phyloP scores from a whole-genome alignment of 352 stramenopile genomes.

The Phytophthora citrophthora region DNA sequence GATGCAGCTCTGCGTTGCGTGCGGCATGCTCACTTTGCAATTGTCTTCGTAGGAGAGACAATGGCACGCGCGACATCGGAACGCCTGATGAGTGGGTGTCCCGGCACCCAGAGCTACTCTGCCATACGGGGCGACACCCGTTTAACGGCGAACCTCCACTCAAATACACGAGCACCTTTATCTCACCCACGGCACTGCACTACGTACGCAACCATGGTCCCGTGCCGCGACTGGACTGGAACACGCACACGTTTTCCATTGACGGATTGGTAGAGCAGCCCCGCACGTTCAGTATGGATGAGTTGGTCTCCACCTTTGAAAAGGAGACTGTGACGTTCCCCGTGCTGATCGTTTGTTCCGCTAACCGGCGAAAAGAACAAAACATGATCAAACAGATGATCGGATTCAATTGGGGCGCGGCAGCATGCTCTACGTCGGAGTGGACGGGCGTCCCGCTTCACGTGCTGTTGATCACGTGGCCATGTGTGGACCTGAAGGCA shows the following conservation, averaged over 20 bases:
- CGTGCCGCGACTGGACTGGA: constrained; percentile 82
- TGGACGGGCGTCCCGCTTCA: constrained; percentile 91
- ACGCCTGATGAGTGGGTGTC: constrained; percentile 91
- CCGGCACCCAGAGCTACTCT: constrained; percentile 87
- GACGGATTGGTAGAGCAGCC: constrained; percentile 58
- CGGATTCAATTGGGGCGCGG: constrained; percentile 93
- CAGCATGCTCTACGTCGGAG: constrained; percentile 86
- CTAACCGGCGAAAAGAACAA: constrained; percentile 94
- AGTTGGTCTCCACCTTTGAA: constrained; percentile 35
- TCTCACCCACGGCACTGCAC: constrained; percentile 91
- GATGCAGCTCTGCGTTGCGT: neutral
- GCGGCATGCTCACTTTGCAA: constrained; percentile 9
- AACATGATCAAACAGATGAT: constrained; percentile 96
- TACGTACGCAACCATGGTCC: constrained; percentile 95
- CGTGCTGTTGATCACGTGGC: constrained; percentile 87
- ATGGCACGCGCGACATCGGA: constrained; percentile 37
- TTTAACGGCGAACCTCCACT: constrained; percentile 95
- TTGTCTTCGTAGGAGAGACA: neutral
- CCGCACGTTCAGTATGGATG: constrained; percentile 54
- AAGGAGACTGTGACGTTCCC: constrained; percentile 72
- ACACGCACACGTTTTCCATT: constrained; percentile 74
- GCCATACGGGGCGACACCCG: constrained; percentile 92
- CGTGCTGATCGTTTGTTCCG: constrained; percentile 93
- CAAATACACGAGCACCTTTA: constrained; percentile 82
- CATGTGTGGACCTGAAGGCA: constrained; percentile 94